Conservation (phyloP, 169 alveolate species). For the Cryptosporidium sp. region DNA sequence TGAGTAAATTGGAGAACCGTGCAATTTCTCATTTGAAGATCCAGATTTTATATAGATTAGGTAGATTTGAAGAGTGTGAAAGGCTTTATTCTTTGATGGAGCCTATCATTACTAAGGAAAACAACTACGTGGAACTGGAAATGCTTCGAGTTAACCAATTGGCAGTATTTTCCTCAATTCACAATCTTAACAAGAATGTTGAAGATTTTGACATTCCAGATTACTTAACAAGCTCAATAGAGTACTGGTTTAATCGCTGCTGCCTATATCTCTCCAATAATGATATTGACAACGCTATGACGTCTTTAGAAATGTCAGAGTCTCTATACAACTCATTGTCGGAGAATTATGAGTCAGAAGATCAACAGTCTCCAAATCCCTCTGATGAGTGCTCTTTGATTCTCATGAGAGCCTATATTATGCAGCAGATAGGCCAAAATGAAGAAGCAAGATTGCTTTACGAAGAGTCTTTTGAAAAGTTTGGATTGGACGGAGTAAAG, state of each 20-base stretch:
- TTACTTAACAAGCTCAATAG: slow-evolving; percentile 25
- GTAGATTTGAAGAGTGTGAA: slow-evolving; percentile 48
- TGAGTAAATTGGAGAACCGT: slow-evolving; percentile 19
- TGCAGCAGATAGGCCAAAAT: slow-evolving; percentile 31
- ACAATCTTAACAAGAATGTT: background rate
- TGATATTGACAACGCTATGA: slow-evolving; percentile 44
- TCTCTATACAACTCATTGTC: slow-evolving; percentile 5
- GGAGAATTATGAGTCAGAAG: background rate
- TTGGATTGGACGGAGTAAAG: slow-evolving; percentile 24
- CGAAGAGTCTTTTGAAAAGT: slow-evolving; percentile 26
- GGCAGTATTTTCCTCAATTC: slow-evolving; percentile 36
- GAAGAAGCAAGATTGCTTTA: slow-evolving; percentile 27
- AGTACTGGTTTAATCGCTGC: slow-evolving; percentile 66
- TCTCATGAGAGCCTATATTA: slow-evolving; percentile 60
- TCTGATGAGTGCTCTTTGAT: slow-evolving; percentile 51
- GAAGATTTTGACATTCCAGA: slow-evolving; percentile 41
- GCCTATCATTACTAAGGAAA: background rate
- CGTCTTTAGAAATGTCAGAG: slow-evolving; percentile 64
- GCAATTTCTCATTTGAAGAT: slow-evolving; percentile 42
- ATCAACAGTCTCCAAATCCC: background rate
- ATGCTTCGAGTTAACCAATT: slow-evolving; percentile 41
- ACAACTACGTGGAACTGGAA: slow-evolving; percentile 22
- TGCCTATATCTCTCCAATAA: slow-evolving; percentile 32
- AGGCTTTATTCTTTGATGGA: slow-evolving; percentile 3
- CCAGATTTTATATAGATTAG: slow-evolving; percentile 54